Evolutionary conservation across 176 grass and related monocot genomes (phyloP).

Genomic region (Chrysopogon serrulatus): DNA sequence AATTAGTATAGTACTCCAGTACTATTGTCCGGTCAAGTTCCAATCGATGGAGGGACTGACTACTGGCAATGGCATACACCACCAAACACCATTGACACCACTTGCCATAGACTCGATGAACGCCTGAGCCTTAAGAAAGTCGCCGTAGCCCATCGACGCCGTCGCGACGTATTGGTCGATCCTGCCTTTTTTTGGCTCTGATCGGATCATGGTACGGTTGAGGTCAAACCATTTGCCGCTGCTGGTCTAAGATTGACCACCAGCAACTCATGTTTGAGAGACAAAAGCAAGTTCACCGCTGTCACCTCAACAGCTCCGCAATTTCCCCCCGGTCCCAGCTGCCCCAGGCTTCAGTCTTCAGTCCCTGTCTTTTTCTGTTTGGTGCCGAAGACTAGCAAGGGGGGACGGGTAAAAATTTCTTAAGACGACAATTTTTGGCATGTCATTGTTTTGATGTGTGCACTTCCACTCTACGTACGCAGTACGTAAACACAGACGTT

Average conservation of each 20-base stretch:
- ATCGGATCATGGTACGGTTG: background rate
- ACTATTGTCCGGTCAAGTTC: background rate
- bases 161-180: background rate
- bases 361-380: background rate
- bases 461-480: slow-evolving; percentile 4
- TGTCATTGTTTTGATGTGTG: background rate
- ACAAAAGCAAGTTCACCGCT: background rate
- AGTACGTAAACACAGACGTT: background rate
- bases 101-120: background rate
- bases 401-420: background rate
- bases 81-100: background rate
- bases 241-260: background rate
- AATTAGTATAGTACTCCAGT: background rate
- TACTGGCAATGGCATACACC: background rate
- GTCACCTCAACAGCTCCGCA: background rate
- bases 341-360: background rate
- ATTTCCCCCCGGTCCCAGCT: background rate
- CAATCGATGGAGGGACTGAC: background rate
- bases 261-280: background rate
- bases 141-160: background rate
- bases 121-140: background rate
- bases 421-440: background rate
- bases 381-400: background rate
- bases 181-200: background rate
- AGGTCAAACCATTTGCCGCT: background rate